A percentile compares a stretch with the other conserved stretches of the same genome.
Conservation (phyloP, 2,329 filamentous ascomycete species). For the Curvularia spicifera region DNA sequence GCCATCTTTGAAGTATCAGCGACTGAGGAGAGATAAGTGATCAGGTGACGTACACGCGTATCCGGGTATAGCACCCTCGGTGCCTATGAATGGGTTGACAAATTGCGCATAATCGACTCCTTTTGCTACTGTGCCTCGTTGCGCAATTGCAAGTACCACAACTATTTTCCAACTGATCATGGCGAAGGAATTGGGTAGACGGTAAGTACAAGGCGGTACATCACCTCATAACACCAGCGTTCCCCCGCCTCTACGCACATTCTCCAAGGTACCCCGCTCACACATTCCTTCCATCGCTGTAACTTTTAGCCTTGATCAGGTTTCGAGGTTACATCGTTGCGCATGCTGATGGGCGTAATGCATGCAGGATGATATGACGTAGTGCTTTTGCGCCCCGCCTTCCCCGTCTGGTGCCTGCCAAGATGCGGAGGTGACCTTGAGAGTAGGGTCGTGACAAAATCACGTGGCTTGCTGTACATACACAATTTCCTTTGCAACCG, state of each 20-base stretch:
- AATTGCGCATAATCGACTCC: constrained; percentile 42
- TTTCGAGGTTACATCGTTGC: constrained; percentile 32
- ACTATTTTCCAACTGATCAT: constrained; percentile 1
- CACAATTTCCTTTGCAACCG: too few relatives aligned
- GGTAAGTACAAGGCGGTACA: background rate
- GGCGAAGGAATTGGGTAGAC: background rate
- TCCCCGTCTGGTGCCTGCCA: constrained; percentile 25
- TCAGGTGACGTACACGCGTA: constrained; percentile 35
- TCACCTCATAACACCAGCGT: constrained; percentile 1
- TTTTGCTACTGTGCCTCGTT: constrained; percentile 17
- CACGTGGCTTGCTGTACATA: background rate
- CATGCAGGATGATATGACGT: constrained; percentile 23
- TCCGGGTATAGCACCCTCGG: constrained; percentile 54
- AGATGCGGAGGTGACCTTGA: constrained; percentile 15
- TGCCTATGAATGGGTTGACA: constrained; percentile 57
- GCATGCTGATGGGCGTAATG: background rate
- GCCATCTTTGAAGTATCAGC: constrained; percentile 34
- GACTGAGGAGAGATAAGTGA: background rate
- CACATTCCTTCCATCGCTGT: constrained; percentile 6
- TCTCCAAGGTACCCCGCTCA: constrained; percentile 1
- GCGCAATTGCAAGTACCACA: constrained; percentile 1
- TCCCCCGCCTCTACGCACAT: constrained; percentile 2
- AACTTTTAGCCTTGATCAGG: constrained; percentile 13
- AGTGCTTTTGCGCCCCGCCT: constrained; percentile 18
- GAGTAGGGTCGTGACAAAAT: background rate